A percentile compares a stretch with the other conserved stretches of the same genome.
Evolutionary conservation across 441 rosid species (phyloP).

Genomic region (Jatropha podagrica): DNA sequence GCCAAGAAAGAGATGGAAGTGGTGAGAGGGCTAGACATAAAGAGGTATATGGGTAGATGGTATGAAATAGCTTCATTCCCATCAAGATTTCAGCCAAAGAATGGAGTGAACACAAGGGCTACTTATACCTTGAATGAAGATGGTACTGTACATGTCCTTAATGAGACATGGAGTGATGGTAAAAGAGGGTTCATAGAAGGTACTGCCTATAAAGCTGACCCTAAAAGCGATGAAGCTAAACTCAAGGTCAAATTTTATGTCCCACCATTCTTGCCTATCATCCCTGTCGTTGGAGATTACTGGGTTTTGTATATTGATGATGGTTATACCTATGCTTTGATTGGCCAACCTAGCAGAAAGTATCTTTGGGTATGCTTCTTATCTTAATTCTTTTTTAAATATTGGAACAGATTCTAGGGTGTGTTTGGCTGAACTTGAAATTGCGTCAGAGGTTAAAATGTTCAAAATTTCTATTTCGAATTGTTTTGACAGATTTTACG

Average conservation of each 20-base stretch:
- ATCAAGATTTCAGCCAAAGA: conserved; percentile 63
- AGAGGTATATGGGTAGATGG: conserved; percentile 94
- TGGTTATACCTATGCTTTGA: conserved; percentile 60
- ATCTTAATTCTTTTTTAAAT: neutral
- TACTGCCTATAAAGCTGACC: conserved; percentile 69
- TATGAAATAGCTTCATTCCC: conserved; percentile 95
- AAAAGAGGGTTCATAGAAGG: conserved; percentile 69
- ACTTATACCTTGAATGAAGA: conserved; percentile 70
- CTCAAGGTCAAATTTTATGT: conserved; percentile 86
- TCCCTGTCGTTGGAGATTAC: conserved; percentile 80
- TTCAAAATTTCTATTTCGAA: too few relatives aligned
- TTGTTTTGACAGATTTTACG: too few relatives aligned
- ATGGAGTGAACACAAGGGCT: conserved; percentile 79
- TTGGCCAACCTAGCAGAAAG: conserved; percentile 70
- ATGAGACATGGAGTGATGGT: conserved; percentile 83
- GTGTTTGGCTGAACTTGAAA: too few relatives aligned
- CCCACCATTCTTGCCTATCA: conserved; percentile 80
- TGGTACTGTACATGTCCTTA: conserved; percentile 71
- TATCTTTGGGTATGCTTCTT: conserved; percentile 70
- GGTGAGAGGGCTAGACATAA: conserved; percentile 62
- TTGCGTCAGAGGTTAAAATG: too few relatives aligned
- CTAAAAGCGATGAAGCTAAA: conserved; percentile 82
- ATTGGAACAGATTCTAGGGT: too few relatives aligned
- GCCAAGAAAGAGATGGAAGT: conserved; percentile 65
- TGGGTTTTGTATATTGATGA: conserved; percentile 74